Evolutionary conservation across 2,329 filamentous ascomycete genomes (phyloP), one percentile per base, ranked within the genome.

Genomic region (Aspergillus novoparasiticus): DNA sequence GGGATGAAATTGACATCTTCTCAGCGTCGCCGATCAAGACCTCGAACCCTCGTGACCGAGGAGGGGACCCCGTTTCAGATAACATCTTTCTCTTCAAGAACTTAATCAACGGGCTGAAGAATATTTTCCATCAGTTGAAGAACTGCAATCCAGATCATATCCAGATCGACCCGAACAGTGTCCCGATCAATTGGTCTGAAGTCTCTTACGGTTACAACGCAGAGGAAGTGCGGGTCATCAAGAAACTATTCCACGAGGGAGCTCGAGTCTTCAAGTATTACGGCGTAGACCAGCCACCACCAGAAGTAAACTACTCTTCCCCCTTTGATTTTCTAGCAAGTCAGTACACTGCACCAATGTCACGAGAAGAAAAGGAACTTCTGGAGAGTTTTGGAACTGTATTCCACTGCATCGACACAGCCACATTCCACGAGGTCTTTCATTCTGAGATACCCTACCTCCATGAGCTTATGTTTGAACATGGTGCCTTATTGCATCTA

Each of bases 61-160:
- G 90, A 61, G 89, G 90, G 16, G 94, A 98, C 73, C 94, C 95
- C 0, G 93, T 99, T 19, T 89, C 89, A 3, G 96, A 99, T 77
- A 99, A 99, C 82, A 97, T 98, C 73, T 98, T 99, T 70, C 81
- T 99, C 5, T 99, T 99, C 82, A 94, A 94, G 78, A 99, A 97
- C 68, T 82, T 99, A 8, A 91, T 99, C 82, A 96, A 96, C 70
- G 95, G 95, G 0, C 83, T 99, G 0, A 98, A 98, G 80, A 96
- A 94, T 71, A 93, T 96, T 8, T 97, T 99, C 78, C 97, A 96
- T 72, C 93, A 97, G 77, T 82, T 99, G 57, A 91, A 94, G 72
- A 90, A 90, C 12, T 98, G 94, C 79, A 98, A 99, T 74, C 89
- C 90, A 0, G 79, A 82, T 41, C 82, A 85, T 12, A 81, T 89